A percentile compares a stretch with the other conserved stretches of the same genome.
These are phyloP conservation scores for Ophiostoma quercus DNA, from an alignment of 2,329 filamentous ascomycete species.

Conservation along the genomic window DNA sequence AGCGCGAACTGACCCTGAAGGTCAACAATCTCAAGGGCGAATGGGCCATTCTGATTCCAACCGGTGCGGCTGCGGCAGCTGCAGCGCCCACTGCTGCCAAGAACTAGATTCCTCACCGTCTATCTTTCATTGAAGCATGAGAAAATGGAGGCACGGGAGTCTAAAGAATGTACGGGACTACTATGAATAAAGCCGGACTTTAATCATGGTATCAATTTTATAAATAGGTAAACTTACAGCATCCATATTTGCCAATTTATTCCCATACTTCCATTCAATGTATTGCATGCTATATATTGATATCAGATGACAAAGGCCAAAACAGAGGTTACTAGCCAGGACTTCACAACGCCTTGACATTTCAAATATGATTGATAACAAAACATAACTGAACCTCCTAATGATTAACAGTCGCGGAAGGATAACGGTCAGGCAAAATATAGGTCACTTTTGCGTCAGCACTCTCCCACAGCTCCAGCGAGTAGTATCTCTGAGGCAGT, in stretches of 20 bases:
- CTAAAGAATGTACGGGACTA: no score
- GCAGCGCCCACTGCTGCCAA: not conserved
- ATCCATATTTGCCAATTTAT: no score
- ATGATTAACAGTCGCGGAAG: not conserved
- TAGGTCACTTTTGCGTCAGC: not conserved
- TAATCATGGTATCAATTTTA: no score
- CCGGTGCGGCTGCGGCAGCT: not conserved
- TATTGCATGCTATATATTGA: not conserved
- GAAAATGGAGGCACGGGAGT: no score
- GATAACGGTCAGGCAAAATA: not conserved
- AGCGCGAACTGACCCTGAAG: not conserved
- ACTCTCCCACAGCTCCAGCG: not conserved
- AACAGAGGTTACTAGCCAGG: no score
- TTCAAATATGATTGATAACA: no score
- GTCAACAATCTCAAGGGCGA: slow-evolving; percentile 4
- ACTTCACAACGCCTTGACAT: no score
- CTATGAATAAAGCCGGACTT: no score
- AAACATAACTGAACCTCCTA: no score
- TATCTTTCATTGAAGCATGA: not conserved
- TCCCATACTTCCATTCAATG: not conserved
- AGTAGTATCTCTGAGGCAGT: not conserved
- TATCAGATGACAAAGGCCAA: no score
- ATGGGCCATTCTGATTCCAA: not conserved
- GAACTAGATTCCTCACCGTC: not conserved
- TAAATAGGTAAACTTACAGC: no score